A percentile compares a stretch with the other conserved stretches of the same genome.
These are phyloP conservation scores for Amesomyces nigricolor DNA, from an alignment of 2,329 filamentous ascomycete genomes.

Conservation along the genomic window DNA sequence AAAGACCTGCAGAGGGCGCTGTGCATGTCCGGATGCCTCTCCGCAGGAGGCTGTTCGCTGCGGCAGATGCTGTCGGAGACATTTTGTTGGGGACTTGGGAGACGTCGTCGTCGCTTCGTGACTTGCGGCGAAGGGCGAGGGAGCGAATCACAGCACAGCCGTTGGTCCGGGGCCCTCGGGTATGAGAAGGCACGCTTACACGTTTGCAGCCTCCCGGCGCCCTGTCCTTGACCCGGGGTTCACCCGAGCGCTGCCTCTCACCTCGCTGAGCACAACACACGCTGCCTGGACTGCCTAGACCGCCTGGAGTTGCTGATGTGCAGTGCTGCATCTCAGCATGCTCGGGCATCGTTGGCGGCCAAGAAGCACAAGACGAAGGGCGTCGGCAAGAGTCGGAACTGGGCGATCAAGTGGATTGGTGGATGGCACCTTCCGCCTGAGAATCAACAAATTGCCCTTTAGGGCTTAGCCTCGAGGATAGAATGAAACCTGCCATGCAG, in stretches of 20 bases:
- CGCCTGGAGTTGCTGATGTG: no score
- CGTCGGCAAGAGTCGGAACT: slow-evolving; percentile 13
- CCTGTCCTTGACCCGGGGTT: not conserved
- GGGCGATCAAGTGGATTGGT: no score
- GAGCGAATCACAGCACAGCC: slow-evolving; percentile 18
- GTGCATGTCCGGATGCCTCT: not conserved
- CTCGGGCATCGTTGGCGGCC: not conserved
- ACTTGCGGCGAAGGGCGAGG: slow-evolving; percentile 15
- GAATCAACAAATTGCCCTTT: no score
- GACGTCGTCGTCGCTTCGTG: not conserved
- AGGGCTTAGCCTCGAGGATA: not conserved
- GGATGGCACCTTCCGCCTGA: no score
- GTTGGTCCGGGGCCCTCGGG: slow-evolving; percentile 17
- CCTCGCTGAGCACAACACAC: not conserved
- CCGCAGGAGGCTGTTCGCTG: not conserved
- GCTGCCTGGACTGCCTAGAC: no score
- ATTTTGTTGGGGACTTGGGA: not conserved
- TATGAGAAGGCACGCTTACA: not conserved
- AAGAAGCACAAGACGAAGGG: slow-evolving; percentile 1
- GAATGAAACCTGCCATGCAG: not conserved
- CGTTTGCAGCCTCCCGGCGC: not conserved
- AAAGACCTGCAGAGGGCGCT: not conserved
- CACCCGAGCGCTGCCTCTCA: not conserved
- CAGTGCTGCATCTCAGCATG: not conserved
- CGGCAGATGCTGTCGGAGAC: slow-evolving; percentile 11